Evolutionary conservation across 2,329 filamentous ascomycete species (phyloP).

Genomic region (Trichoderma atrobrunneum): DNA sequence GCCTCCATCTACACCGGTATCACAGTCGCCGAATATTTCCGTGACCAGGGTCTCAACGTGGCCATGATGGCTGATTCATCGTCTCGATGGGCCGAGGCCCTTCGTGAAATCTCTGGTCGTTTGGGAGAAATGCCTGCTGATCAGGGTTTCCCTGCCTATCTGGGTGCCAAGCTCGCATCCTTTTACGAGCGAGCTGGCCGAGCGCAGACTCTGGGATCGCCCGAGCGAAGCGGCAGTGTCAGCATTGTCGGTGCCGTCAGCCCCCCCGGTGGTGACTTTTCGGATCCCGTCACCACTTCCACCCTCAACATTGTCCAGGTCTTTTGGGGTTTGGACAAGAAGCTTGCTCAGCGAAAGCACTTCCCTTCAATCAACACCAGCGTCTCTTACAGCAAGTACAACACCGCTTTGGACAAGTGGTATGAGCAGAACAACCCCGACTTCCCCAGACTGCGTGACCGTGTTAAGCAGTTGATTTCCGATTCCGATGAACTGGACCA

Average conservation of each 20-base stretch:
- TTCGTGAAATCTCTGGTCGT: conserved; percentile 98
- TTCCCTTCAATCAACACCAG: conserved; percentile 98
- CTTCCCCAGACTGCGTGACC: conserved; percentile 88
- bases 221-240: conserved; percentile 85
- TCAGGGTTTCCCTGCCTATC: conserved; percentile 97
- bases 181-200: conserved; percentile 99
- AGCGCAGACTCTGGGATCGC: conserved; percentile 80
- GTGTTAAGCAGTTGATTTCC: conserved; percentile 88
- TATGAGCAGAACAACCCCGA: conserved; percentile 93
- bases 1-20: conserved; percentile 98
- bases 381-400: conserved; percentile 97
- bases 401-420: conserved; percentile 79
- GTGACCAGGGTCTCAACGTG: conserved; percentile 94
- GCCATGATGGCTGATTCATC: conserved; percentile 99
- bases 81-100: conserved; percentile 96
- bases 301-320: conserved; percentile 98
- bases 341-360: conserved; percentile 97
- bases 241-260: conserved; percentile 97
- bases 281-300: conserved; percentile 90
- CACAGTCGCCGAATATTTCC: conserved; percentile 93
- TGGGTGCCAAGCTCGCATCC: conserved; percentile 92
- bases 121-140: conserved; percentile 99
- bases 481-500: conserved; percentile 97
- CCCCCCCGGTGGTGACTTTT: conserved; percentile 97
- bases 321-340: conserved; percentile 99